Evolutionary conservation across 78 protist genomes (phyloP).

Genomic region (Dictyostelium firmibasis): DNA sequence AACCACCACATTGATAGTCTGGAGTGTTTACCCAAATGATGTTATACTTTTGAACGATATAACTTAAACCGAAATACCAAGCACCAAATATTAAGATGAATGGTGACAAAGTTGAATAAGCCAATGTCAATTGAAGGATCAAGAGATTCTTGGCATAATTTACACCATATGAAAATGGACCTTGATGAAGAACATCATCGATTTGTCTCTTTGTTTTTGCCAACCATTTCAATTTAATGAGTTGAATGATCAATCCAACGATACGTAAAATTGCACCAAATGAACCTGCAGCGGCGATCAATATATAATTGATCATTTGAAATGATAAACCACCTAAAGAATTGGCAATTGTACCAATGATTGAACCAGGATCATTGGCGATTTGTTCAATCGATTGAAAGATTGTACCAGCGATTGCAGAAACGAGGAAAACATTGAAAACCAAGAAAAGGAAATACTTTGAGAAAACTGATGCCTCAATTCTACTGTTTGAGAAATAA

Average conservation of each 20-base stretch:
- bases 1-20: constrained; percentile 62
- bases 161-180: constrained; percentile 14
- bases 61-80: constrained; percentile 50
- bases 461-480: constrained; percentile 50
- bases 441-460: constrained; percentile 71
- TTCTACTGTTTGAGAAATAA: neutral
- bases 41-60: constrained; percentile 59
- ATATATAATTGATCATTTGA: constrained; percentile 72
- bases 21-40: constrained; percentile 72
- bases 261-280: neutral
- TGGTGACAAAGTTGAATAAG: constrained; percentile 65
- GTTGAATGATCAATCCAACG: constrained; percentile 5
- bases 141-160: constrained; percentile 31
- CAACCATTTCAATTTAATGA: constrained; percentile 3
- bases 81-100: constrained; percentile 70
- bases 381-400: constrained; percentile 76
- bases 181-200: constrained; percentile 4
- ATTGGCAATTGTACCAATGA: constrained; percentile 31
- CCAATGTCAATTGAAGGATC: constrained; percentile 33
- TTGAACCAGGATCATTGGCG: constrained; percentile 19
- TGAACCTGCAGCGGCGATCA: constrained; percentile 48
- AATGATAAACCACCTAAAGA: constrained; percentile 55
- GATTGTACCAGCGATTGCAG: constrained; percentile 81
- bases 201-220: constrained; percentile 47
- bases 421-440: constrained; percentile 78